phyloP scores from a whole-genome alignment of 768 basidiomycete species.

The Scleroderma citrinum region DNA sequence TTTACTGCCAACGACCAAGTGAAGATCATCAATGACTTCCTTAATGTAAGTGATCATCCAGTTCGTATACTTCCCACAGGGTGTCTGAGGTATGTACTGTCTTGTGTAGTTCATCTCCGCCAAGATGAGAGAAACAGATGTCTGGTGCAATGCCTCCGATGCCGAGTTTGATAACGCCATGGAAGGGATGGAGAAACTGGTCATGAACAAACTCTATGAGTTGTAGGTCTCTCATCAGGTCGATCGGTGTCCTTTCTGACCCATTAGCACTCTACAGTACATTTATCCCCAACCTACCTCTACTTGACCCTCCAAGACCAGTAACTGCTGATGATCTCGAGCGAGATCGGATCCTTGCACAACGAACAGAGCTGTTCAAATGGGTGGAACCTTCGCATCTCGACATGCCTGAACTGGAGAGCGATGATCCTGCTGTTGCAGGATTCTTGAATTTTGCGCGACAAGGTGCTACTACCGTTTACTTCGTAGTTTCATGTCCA shows the following conservation, averaged over 20 bases:
- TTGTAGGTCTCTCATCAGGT: constrained; percentile 52
- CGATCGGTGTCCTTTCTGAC: constrained; percentile 1
- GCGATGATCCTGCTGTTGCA: constrained; percentile 37
- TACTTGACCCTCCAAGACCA: constrained; percentile 59
- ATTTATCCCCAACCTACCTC: constrained; percentile 80
- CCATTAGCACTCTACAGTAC: constrained; percentile 48
- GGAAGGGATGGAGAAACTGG: constrained; percentile 99
- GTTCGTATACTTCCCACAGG: background rate
- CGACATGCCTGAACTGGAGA: constrained; percentile 78
- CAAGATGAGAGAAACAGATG: constrained; percentile 80
- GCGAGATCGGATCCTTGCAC: constrained; percentile 82
- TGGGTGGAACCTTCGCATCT: constrained; percentile 90
- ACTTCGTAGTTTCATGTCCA: background rate
- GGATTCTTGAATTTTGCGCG: constrained; percentile 88
- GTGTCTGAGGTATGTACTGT: background rate
- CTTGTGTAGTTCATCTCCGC: constrained; percentile 72
- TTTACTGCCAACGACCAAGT: constrained; percentile 92
- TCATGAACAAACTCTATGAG: constrained; percentile 96
- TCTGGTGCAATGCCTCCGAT: constrained; percentile 75
- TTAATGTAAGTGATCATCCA: constrained; percentile 45
- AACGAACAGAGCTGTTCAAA: constrained; percentile 84
- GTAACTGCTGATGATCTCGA: constrained; percentile 96
- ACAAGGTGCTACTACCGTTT: constrained; percentile 51
- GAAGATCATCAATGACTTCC: constrained; percentile 92
- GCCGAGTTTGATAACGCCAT: constrained; percentile 92